Percentiles rank a stretch among this genome's conserved stretches.
Conservation (phyloP, 1,284 basidiomycete genomes). For the Ustilago sp. region DNA sequence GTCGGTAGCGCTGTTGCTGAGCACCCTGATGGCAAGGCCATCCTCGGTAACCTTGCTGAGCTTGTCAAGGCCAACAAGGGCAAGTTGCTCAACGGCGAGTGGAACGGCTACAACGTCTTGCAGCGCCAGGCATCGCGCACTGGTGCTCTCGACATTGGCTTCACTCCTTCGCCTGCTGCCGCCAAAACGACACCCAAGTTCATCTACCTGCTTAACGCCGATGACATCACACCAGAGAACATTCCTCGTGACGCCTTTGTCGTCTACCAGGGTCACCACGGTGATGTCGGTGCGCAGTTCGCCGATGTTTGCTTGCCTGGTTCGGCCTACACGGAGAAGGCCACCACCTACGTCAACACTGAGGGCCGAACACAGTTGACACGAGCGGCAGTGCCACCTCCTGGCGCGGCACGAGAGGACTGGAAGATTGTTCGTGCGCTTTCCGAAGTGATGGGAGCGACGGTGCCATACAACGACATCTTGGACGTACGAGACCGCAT, state of each 20-base stretch:
- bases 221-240: slow-evolving; percentile 89
- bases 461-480: slow-evolving; percentile 91
- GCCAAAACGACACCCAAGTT: slow-evolving; percentile 87
- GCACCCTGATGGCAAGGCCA: slow-evolving; percentile 85
- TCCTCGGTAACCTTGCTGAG: slow-evolving; percentile 82
- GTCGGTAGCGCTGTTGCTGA: slow-evolving; percentile 89
- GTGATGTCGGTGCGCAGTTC: slow-evolving; percentile 94
- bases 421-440: slow-evolving; percentile 98
- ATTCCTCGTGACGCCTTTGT: slow-evolving; percentile 96
- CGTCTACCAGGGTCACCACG: slow-evolving; percentile 99
- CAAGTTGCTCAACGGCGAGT: slow-evolving; percentile 84
- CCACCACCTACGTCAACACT: slow-evolving; percentile 94
- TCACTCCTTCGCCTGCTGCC: slow-evolving; percentile 84
- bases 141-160: slow-evolving; percentile 96
- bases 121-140: slow-evolving; percentile 90
- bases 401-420: slow-evolving; percentile 93
- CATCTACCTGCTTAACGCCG: slow-evolving; percentile 95
- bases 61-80: slow-evolving; percentile 77
- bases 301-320: slow-evolving; percentile 96
- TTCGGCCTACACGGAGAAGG: slow-evolving; percentile 96
- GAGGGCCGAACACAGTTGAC: slow-evolving; percentile 94
- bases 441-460: slow-evolving; percentile 84
- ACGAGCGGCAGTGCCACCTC: slow-evolving; percentile 91
- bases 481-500: slow-evolving; percentile 89
- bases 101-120: slow-evolving; percentile 94